Base-by-base conservation (phyloP, 352 stramenopile species). In the Pythium grandisporangium region DNA sequence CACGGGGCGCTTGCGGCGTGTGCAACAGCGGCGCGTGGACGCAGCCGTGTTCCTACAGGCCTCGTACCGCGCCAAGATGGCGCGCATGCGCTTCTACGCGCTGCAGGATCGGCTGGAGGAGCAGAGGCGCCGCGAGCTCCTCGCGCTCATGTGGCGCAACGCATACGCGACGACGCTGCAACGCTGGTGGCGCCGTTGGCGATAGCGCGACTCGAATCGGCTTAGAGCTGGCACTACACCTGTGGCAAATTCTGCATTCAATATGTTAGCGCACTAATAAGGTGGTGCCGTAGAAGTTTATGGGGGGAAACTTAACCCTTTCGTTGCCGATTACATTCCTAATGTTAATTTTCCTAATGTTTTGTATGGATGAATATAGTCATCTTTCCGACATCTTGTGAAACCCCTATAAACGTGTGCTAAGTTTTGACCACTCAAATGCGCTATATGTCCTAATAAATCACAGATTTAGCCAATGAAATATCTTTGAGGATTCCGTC, bases 161-260 rank as follows among this genome's bases (percentile, higher is more conserved):
- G 66, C 70, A n/a, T 86, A 83, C 43, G 76, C 76, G 19, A 81
- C 68, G 10, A 64, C 55, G 5, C 77, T 89, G 25, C 70, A 86
- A 51, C 58, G 37, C 5, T 82, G 68, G 55, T 89, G 75, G 70
- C 62, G 66, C 5, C 48, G 55, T 19, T 26, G n/a, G 33, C 7
- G 37, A 32, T 32, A 16, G 17, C 20, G 7, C 8, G 10, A 47
- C 23, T 23, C n/a, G n/a, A n/a, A n/a, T n/a, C n/a, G n/a, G n/a
- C n/a, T n/a, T n/a, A n/a, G n/a, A n/a, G n/a, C n/a, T n/a, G n/a
- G n/a, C n/a, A n/a, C n/a, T n/a, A n/a, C n/a, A n/a, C n/a, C n/a
- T n/a, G n/a, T n/a, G n/a, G n/a, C n/a, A n/a, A n/a, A n/a, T n/a
- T n/a, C n/a, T n/a, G n/a, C n/a, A n/a, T n/a, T n/a, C n/a, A n/a